phyloP scores from a whole-genome alignment of 108 stramenopile species.

The Asterionellopsis glacialis region DNA sequence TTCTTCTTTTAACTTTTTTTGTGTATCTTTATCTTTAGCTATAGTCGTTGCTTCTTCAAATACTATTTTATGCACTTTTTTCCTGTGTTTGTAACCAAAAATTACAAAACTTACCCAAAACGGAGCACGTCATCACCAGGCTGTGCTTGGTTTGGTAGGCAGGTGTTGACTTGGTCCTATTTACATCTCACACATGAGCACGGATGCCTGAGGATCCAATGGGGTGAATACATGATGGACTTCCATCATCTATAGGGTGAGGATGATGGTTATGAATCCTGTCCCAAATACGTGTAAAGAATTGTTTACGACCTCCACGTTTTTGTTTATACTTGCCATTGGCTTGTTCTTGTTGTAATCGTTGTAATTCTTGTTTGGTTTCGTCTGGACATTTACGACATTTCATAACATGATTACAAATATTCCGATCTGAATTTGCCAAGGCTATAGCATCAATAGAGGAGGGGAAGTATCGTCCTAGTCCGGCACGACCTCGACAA shows the following conservation, averaged over 20 bases:
- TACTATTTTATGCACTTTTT: too few relatives aligned
- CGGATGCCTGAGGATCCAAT: not conserved
- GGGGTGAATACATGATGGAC: not conserved
- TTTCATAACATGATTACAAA: conserved; percentile 64
- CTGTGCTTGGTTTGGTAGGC: too few relatives aligned
- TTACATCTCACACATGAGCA: too few relatives aligned
- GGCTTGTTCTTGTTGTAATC: conserved; percentile 37
- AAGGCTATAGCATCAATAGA: conserved; percentile 55
- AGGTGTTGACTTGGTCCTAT: too few relatives aligned
- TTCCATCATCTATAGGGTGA: not conserved
- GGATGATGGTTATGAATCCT: not conserved
- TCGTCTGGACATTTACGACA: conserved; percentile 58
- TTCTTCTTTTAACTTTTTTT: too few relatives aligned
- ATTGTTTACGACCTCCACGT: conserved; percentile 47
- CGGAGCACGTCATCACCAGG: too few relatives aligned
- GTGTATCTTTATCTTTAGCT: too few relatives aligned
- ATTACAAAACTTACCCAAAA: too few relatives aligned
- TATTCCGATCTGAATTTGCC: conserved; percentile 73
- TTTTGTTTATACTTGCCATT: conserved; percentile 37
- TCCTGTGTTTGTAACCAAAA: too few relatives aligned
- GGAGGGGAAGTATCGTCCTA: conserved; percentile 76
- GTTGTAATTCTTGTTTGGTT: conserved; percentile 37
- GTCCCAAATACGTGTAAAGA: conserved; percentile 31
- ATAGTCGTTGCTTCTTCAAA: too few relatives aligned
- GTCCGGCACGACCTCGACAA: conserved; percentile 65